Percentiles rank a stretch among this genome's conserved stretches.
These are phyloP conservation scores for Blastocystis sp. DNA, from an alignment of 352 stramenopile species.

Conservation along the genomic window DNA sequence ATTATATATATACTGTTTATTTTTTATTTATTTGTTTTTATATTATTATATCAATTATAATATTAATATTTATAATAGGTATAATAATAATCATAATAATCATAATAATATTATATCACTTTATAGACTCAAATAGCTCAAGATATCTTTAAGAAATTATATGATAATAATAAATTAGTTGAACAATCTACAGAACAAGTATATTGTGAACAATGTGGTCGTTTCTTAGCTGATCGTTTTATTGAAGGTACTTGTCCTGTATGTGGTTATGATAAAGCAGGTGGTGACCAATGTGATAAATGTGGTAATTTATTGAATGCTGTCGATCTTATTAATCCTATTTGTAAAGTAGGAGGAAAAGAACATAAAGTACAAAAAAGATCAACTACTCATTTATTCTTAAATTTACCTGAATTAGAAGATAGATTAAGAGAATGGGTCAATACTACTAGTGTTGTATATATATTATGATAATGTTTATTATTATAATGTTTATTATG, in stretches of 20 bases:
- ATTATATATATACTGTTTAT: conserved; percentile 57
- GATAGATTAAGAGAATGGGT: conserved; percentile 21
- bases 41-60: no score
- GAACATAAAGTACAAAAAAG: conserved; percentile 31
- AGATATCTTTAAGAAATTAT: conserved; percentile 59
- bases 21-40: no score
- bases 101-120: no score
- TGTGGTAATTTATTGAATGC: conserved; percentile 39
- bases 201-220: conserved; percentile 30
- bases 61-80: no score
- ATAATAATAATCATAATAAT: no score
- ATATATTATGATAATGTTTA: no score
- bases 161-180: conserved; percentile 59
- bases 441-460: conserved; percentile 10
- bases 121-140: conserved; percentile 62
- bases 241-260: conserved; percentile 39
- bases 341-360: conserved; percentile 19
- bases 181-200: conserved; percentile 39
- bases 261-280: conserved; percentile 55
- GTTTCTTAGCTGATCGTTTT: conserved; percentile 42
- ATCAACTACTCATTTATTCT: conserved; percentile 39
- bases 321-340: conserved; percentile 36
- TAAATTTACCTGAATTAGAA: conserved; percentile 39
- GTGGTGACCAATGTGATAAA: conserved; percentile 61
- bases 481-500: no score